Base-by-base conservation (phyloP, 306 rosid genomes). In the Pterocarpus santalinus region DNA sequence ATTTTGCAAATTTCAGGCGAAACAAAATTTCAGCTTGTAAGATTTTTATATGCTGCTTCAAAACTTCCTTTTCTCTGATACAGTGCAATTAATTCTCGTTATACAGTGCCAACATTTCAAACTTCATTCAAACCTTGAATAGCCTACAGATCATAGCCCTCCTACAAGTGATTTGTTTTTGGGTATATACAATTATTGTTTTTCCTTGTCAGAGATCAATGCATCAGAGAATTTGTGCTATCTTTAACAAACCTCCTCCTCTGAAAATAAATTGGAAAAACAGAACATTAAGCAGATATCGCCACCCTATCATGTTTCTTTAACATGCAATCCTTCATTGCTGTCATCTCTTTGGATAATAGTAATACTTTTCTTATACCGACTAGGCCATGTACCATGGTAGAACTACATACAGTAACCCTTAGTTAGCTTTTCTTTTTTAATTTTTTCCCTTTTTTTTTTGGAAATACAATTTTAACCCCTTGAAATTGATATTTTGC, bases 1-100 rank as follows among this genome's bases (percentile, higher is more conserved):
- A 96, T 76, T 93, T 82, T 84, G 89, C 99, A 46, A 93, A 87
- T 41, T 90, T 96, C 84, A 65, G 81, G 72, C 82, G 87, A 88
- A 86, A 75, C 60, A 89, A 73, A 75, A 63, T 46, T 77, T 83
- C 82, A 55, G 74, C 86, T 61, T 86, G 94, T 93, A 89, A 86
- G 86, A 49, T 55, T 51, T 67, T 60, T 60, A 52, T 34, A 8
- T 44, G 38, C 73, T 65, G 76, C 32, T 57, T 47, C 34, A 47
- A 15, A 78, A 33, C 64, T 35, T 35, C 33, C 28, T 55, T 43
- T 66, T 65, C 56, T 62, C 35, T 62, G 15, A 39, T 65, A 61
- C 39, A n/a, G 65, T 60, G 75, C 47, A 65, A 33, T 51, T 77
- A 80, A 77, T 73, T 47, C 17, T 80, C 12, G 14, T 71, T 64